Percentiles rank a stretch among this genome's conserved stretches.
These are phyloP conservation scores for Zopfia rhizophila DNA, from an alignment of 2,329 filamentous ascomycete species.

Conservation along the genomic window DNA sequence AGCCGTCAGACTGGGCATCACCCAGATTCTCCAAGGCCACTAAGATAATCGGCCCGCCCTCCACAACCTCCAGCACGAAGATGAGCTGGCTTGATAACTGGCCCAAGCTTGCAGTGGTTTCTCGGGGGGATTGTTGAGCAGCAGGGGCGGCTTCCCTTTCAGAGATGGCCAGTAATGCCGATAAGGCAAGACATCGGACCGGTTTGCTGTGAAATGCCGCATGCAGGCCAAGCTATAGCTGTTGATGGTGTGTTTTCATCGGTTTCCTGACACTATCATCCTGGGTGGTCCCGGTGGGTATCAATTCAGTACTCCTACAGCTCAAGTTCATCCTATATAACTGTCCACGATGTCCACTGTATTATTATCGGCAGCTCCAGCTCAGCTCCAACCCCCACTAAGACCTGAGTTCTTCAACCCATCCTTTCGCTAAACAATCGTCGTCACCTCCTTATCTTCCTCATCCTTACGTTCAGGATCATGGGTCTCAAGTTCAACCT, in stretches of 20 bases:
- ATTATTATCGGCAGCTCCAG: constrained; percentile 16
- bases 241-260: constrained; percentile 15
- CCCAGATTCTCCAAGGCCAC: constrained; percentile 19
- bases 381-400: constrained; percentile 15
- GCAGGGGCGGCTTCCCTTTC: constrained; percentile 5
- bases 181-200: constrained; percentile 13
- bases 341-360: constrained; percentile 9
- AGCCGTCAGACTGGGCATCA: constrained; percentile 3
- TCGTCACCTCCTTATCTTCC: constrained; percentile 1
- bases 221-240: constrained; percentile 21
- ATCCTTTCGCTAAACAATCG: too few relatives aligned
- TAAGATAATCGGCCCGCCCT: constrained; percentile 18
- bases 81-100: constrained; percentile 1
- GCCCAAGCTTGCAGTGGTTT: constrained; percentile 6
- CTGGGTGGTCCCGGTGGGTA: constrained; percentile 7
- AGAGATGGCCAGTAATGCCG: background rate
- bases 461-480: background rate
- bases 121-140: constrained; percentile 12
- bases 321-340: constrained; percentile 19
- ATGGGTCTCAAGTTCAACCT: constrained; percentile 25
- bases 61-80: constrained; percentile 14
- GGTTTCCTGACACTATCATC: constrained; percentile 19
- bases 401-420: too few relatives aligned
- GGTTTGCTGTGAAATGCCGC: constrained; percentile 9
- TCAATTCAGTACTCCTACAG: constrained; percentile 9